phyloP scores from a whole-genome alignment of 2,329 filamentous ascomycete species.

The Chaetomium olivaceum region DNA sequence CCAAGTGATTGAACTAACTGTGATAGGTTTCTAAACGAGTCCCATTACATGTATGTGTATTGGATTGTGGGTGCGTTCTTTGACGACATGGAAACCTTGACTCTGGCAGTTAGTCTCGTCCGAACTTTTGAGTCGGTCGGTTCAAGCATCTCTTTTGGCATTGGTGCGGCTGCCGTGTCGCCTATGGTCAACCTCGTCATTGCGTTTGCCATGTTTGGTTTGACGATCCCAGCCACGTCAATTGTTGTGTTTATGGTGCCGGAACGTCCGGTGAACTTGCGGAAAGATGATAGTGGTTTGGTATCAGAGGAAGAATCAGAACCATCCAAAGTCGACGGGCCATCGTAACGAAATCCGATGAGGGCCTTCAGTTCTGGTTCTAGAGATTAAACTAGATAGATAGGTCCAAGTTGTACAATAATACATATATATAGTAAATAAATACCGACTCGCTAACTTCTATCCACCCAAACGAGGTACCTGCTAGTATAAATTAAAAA shows the following conservation, averaged over 20 bases:
- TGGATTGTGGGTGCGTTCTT: slow-evolving; percentile 54
- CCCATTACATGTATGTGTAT: slow-evolving; percentile 54
- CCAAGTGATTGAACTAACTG: slow-evolving; percentile 26
- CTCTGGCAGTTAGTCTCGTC: slow-evolving; percentile 49
- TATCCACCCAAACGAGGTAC: too few species aligned
- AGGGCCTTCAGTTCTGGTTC: neutral
- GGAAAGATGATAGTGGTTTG: slow-evolving; percentile 25
- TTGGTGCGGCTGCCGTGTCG: slow-evolving; percentile 48
- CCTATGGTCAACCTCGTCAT: slow-evolving; percentile 52
- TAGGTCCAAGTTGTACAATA: too few species aligned
- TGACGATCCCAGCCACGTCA: slow-evolving; percentile 43
- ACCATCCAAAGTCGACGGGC: neutral
- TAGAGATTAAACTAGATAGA: neutral
- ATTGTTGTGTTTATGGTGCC: slow-evolving; percentile 42
- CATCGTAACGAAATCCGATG: neutral
- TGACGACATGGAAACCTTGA: slow-evolving; percentile 52
- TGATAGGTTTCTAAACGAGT: slow-evolving; percentile 54
- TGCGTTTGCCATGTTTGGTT: slow-evolving; percentile 49
- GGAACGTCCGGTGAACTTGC: slow-evolving; percentile 36
- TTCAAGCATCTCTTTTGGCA: slow-evolving; percentile 48
- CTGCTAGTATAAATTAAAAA: too few species aligned
- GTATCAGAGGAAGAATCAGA: slow-evolving; percentile 18
- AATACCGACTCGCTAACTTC: too few species aligned
- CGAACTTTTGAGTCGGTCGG: slow-evolving; percentile 52
- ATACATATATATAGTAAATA: too few species aligned